Evolutionary conservation across 257 asterid species (phyloP).

Genomic region (Solanum neorickii): DNA sequence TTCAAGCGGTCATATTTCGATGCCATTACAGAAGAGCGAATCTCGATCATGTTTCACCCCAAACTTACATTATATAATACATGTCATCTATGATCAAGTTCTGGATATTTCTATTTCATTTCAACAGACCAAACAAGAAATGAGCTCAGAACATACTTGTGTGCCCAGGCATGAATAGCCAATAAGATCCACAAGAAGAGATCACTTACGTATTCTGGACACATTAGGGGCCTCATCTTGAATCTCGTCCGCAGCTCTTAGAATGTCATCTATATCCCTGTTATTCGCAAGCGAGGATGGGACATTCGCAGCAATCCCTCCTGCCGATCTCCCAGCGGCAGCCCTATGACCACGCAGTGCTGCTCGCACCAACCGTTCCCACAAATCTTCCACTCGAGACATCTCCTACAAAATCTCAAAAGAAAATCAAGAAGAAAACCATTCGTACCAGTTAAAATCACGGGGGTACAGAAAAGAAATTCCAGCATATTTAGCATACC

Average conservation of each 20-base stretch:
- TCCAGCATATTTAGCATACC: background rate
- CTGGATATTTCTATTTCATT: background rate
- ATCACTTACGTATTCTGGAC: slow-evolving; percentile 65
- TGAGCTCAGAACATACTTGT: background rate
- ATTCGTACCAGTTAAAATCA: background rate
- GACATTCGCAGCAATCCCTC: slow-evolving; percentile 83
- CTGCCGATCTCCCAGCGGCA: slow-evolving; percentile 37
- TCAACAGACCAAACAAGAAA: background rate
- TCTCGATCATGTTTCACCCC: background rate
- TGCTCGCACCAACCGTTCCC: slow-evolving; percentile 94
- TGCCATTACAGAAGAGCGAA: background rate
- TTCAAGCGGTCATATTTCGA: background rate
- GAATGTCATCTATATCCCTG: slow-evolving; percentile 81
- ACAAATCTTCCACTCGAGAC: slow-evolving; percentile 83
- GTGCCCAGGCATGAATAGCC: background rate
- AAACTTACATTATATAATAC: background rate
- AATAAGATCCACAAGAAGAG: background rate
- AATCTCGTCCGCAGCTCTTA: slow-evolving; percentile 94
- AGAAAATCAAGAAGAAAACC: background rate
- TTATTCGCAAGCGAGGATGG: slow-evolving; percentile 87
- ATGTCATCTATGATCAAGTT: background rate
- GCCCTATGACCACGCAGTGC: slow-evolving; percentile 70
- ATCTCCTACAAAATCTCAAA: slow-evolving; percentile 36
- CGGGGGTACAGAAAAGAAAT: background rate
- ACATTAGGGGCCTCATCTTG: slow-evolving; percentile 80